Evolutionary conservation across 2,329 filamentous ascomycete genomes (phyloP).

Genomic region (Paraconiothyrium brasiliense): DNA sequence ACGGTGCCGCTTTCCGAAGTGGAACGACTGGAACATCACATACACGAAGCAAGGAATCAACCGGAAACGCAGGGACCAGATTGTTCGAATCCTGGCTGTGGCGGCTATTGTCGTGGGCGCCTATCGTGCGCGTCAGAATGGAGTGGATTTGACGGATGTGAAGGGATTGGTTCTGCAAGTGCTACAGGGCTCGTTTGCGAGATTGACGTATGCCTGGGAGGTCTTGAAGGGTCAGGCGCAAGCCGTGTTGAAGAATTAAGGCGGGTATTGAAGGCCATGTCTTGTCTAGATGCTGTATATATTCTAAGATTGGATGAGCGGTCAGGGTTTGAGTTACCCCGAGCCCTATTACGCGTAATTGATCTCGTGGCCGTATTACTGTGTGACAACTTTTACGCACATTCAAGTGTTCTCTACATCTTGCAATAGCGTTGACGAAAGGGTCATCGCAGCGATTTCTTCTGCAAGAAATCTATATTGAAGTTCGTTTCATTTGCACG

Average conservation of each 20-base stretch:
- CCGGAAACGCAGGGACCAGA: conserved; percentile 36
- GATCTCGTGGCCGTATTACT: too few species aligned
- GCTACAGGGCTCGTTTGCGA: conserved; percentile 23
- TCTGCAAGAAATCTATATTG: too few species aligned
- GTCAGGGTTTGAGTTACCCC: not conserved
- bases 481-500: too few species aligned
- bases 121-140: conserved; percentile 37
- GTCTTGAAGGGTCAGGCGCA: conserved; percentile 18
- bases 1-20: conserved; percentile 62
- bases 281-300: too few species aligned
- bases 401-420: too few species aligned
- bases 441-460: too few species aligned
- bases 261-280: too few species aligned
- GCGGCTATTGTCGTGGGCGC: conserved; percentile 32
- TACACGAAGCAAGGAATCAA: conserved; percentile 60
- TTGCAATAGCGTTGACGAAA: too few species aligned
- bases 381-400: too few species aligned
- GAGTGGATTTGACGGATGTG: conserved; percentile 33
- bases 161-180: conserved; percentile 22
- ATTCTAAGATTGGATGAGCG: not conserved
- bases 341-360: too few species aligned
- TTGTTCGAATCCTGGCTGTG: conserved; percentile 29
- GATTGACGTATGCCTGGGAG: conserved; percentile 16
- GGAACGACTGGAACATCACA: conserved; percentile 63
- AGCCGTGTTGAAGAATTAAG: not conserved